A percentile compares a stretch with the other conserved stretches of the same genome.
phyloP scores from a whole-genome alignment of 345 rosid species.

The Excoecaria cochinchinensis region DNA sequence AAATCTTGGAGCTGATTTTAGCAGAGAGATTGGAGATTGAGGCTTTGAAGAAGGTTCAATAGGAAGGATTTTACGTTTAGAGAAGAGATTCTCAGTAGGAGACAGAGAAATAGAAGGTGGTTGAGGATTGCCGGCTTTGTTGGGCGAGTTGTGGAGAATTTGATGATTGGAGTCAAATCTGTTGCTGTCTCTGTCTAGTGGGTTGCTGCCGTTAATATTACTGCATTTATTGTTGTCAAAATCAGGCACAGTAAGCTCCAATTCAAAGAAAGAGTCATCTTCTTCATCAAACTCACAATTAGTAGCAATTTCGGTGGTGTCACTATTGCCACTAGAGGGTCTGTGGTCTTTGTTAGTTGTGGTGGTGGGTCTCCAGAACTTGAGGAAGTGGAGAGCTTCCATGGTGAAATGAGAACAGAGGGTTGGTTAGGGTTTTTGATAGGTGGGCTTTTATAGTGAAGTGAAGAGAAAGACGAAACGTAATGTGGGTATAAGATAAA shows the following conservation, averaged over 20 bases:
- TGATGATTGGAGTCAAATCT: conserved; percentile 23
- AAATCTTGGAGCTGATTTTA: conserved; percentile 64
- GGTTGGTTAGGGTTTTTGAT: conserved; percentile 14
- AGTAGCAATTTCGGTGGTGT: conserved; percentile 22
- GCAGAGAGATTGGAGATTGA: conserved; percentile 57
- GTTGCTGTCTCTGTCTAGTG: conserved; percentile 17
- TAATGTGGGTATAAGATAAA: conserved; percentile 13
- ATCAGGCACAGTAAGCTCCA: conserved; percentile 65
- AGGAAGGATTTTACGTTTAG: conserved; percentile 73
- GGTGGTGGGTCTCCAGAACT: conserved; percentile 48
- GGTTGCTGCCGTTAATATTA: background rate
- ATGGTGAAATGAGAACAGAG: conserved; percentile 14
- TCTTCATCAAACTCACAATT: conserved; percentile 50
- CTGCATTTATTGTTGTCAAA: conserved; percentile 24
- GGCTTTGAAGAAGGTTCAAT: conserved; percentile 52
- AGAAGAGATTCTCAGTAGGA: conserved; percentile 28
- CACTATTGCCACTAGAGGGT: conserved; percentile 5
- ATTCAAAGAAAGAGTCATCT: conserved; percentile 86
- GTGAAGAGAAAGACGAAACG: conserved; percentile 10
- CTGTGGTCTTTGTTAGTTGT: conserved; percentile 19
- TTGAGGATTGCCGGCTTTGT: conserved; percentile 19
- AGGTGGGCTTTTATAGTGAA: conserved; percentile 14
- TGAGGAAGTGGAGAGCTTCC: conserved; percentile 74
- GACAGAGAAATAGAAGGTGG: conserved; percentile 35
- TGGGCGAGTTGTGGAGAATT: conserved; percentile 5